Base-by-base conservation (phyloP, 257 asterid genomes). In the Henckelia pumila region DNA sequence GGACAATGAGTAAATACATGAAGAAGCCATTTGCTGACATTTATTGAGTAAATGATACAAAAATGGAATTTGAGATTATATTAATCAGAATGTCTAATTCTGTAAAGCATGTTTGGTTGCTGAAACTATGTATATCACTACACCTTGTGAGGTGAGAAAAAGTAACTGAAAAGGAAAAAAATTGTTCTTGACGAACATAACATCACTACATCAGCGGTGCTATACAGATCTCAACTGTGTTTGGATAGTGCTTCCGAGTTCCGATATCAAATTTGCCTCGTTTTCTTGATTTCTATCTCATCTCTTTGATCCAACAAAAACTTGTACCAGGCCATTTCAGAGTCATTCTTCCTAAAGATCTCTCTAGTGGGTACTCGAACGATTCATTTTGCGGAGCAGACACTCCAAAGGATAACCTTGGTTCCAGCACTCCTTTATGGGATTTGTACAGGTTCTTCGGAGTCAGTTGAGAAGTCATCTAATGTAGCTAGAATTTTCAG, bases 401-500 rank as follows among this genome's bases (percentile, higher is more conserved):
- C 13, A 19, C 52, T 40, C 14, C 52, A 40, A 14, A 14, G 5
- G 5, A 13, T 40, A 40, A 40, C 7, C 52, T 40, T 13, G 52
- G 17, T 40, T 14, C n/a, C 52, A 40, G n/a, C 52, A 4, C 7
- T 9, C 32, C 21, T 53, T 28, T 35, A 77, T 1, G 20, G 26
- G 56, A 62, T 71, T 3, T 64, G 28, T 30, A 33, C 49, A 58
- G 76, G 19, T 56, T 61, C 32, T 56, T 79, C 88, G 2, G 83
- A 72, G 63, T 79, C 91, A 9, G 83, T 66, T 69, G 77, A 56
- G 78, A 88, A 75, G 56, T 92, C 96, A 17, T 87, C 95, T 21
- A 89, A 71, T 17, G 81, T 72, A 0, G 91, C 91, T 16, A 92
- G 96, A 73, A 88, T 77, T 65, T 83, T 86, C 63, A 92, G 86